Evolutionary conservation across 164 flowering plant species (phyloP), one percentile per base, ranked within the genome.

Genomic region (Dillenia turbinata): DNA sequence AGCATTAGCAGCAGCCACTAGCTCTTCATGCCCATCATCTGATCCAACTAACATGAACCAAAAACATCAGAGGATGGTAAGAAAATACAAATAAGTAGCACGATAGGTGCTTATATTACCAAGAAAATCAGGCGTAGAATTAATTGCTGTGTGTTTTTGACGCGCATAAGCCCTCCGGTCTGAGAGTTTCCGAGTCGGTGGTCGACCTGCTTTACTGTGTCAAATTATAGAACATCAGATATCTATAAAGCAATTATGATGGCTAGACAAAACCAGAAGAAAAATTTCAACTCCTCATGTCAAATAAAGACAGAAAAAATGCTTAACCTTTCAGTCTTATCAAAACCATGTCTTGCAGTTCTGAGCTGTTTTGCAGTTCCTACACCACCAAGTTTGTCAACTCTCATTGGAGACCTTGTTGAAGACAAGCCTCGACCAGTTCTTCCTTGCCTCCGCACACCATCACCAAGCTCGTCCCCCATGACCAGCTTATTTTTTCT

Each of bases 341-440:
- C 91, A 65, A 73, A 64, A 66, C 90, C 82, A 73, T 62, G 79
- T 68, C 79, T 82, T 11, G 85, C 75, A 78, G 81, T 83, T 76
- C 93, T 81, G 67, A 86, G 89, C 75, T 89, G 96, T 67, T 90
- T 88, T 57, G 84, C 85, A 17, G 88, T 83, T 61, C 79, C 84
- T 17, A 75, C 76, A 78, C 71, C 76, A 44, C 81, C 82, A 67
- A 66, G 69, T 71, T 88, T 89, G 66, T 81, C 91, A 51, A 64
- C 69, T 17, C 77, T 57, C 73, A 75, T 64, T 69, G 90, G 82
- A 46, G 85, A 69, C 74, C 91, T 83, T n/a, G 83, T 46, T 40
- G 90, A 70, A 65, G 82, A 56, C 68, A 76, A 73, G 56, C 83
- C 81, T 44, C 98, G 73, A 10, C 83, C 86, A 49, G 81, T 79